Conservation (phyloP, 2,329 filamentous ascomycete genomes). For the Capronia americana region DNA sequence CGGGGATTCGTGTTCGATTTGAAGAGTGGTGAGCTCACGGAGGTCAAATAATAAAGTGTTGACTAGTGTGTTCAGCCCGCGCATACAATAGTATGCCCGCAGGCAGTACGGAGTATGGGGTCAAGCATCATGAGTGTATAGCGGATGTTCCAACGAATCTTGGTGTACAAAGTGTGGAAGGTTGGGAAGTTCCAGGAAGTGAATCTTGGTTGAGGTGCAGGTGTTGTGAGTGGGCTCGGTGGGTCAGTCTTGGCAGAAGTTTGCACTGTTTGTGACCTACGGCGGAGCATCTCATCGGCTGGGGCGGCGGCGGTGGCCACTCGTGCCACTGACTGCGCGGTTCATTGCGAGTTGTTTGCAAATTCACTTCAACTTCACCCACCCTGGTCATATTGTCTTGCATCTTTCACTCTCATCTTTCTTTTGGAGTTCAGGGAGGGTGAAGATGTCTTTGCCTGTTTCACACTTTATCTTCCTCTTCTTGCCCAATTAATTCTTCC, state of each 20-base stretch:
- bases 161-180: too few relatives aligned
- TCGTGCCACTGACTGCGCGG: neutral
- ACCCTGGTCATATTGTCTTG: conserved; percentile 24
- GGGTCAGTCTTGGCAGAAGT: neutral
- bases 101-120: neutral
- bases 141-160: neutral
- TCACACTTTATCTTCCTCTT: conserved; percentile 23
- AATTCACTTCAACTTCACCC: conserved; percentile 22
- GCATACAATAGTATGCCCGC: neutral
- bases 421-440: conserved; percentile 36
- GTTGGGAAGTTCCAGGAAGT: too few relatives aligned
- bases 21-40: conserved; percentile 23
- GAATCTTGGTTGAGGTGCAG: neutral
- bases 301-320: neutral
- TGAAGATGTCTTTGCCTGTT: conserved; percentile 34
- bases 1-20: conserved; percentile 26
- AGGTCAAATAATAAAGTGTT: conserved; percentile 13
- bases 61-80: neutral
- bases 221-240: too few relatives aligned
- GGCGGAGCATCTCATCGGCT: neutral
- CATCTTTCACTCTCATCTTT: conserved; percentile 32
- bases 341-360: conserved; percentile 8
- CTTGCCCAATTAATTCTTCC: conserved; percentile 23
- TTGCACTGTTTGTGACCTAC: neutral
- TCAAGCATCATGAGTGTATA: neutral